Conservation (phyloP, 164 flowering plant genomes). For the Stephania yunnanensis region DNA sequence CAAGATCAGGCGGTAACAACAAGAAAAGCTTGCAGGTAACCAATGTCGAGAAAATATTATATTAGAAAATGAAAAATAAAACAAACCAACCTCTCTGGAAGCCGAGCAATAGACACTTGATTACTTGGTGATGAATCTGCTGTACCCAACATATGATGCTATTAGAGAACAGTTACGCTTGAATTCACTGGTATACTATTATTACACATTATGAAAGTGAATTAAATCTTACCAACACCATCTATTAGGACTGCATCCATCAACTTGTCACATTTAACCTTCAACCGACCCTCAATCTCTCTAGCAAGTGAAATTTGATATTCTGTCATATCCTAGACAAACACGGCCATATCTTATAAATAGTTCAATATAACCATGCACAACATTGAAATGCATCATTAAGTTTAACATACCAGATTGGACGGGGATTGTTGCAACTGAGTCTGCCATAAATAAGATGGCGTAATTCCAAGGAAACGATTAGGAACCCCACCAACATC, state of each 20-base stretch:
- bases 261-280: constrained; percentile 70
- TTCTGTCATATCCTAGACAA: constrained; percentile 65
- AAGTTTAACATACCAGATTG: constrained; percentile 44
- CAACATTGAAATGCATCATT: background rate
- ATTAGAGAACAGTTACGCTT: background rate
- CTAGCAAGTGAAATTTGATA: constrained; percentile 61
- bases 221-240: constrained; percentile 52
- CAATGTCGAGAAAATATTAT: background rate
- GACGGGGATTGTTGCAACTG: constrained; percentile 61
- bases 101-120: constrained; percentile 66
- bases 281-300: constrained; percentile 74
- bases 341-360: background rate
- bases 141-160: constrained; percentile 11
- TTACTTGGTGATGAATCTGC: constrained; percentile 57
- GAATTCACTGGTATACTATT: background rate
- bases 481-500: constrained; percentile 93
- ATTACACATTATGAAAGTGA: background rate
- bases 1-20: background rate
- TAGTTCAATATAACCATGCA: background rate
- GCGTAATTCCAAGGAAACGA: constrained; percentile 88
- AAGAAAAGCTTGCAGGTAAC: background rate
- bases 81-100: constrained; percentile 79
- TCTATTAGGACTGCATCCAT: constrained; percentile 69
- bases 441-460: constrained; percentile 70
- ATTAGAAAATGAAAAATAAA: background rate